Base-by-base conservation (phyloP, 106 monocot species). In the Iris macrosiphon region DNA sequence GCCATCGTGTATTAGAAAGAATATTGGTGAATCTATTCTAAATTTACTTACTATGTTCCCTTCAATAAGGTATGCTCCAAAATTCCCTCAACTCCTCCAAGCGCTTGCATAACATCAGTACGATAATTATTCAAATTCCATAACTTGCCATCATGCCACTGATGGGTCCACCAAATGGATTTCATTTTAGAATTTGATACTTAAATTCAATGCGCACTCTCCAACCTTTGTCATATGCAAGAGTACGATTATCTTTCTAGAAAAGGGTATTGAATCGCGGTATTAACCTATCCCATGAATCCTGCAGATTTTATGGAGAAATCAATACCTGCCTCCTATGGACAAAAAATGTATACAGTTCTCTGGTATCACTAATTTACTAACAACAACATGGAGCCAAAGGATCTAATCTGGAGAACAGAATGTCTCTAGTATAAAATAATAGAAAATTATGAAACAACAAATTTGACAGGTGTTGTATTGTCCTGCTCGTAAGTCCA, bases 101-200 rank as follows among this genome's bases (percentile, higher is more conserved):
- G 84, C 18, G 98, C 98, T 75, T 99, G 98, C 57, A 99, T 99
- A 37, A 99, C 98, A 84, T 99, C 98, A 66, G 98, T 99, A 8
- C 98, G 72, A 29, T 99, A 99, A 58, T 99, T 99, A 52, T 99
- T 99, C 50, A 99, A 69, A 69, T 99, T 99, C 98, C 98, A 99
- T 29, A 99, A 58, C 56, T 99, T 99, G n/a, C 98, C 98, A 74
- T 99, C 98, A 72, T 99, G 98, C n/a, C 98, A 68, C 63, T 99
- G 98, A 41, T 99, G 98, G 13, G 98, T 99, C 98, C 98, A 99
- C 98, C 98, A 99, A 99, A 99, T 43, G 98, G 98, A 72, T 99
- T 99, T 55, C 87, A 87, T 66, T 99, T 91, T 55, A 99, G 70
- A 37, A 99, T 91, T 71, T 99, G 98, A 55, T 91, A 99, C 57